Evolutionary conservation across 768 basidiomycete genomes (phyloP), one percentile per base, ranked within the genome.

Genomic region (Agaricus subrufescens): DNA sequence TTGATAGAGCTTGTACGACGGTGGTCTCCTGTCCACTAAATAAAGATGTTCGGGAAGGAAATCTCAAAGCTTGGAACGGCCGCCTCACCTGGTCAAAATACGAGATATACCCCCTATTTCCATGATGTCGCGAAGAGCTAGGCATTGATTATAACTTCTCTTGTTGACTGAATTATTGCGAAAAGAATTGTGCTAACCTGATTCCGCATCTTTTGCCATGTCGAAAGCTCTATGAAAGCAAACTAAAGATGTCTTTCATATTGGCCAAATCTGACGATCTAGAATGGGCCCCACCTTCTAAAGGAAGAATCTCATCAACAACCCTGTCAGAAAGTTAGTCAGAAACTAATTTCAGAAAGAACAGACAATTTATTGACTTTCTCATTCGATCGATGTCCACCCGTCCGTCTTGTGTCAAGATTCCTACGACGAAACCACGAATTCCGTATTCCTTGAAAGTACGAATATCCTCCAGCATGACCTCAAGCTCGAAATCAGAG

Each of bases 171-270:
- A 38, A 23, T 11, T 23, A n/a, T 40, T 15, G 40, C 12, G 14
- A 25, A 11, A 38, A 26, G 50, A 50, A 14, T 15, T 34, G 4
- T 44, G 62, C 65, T 39, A 60, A 84, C 88, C 86, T 69, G 78
- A 72, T 42, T 75, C 68, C 3, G 78, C 63, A 61, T 86, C 75
- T 48, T 67, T 66, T 12, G 82, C 79, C 86, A 92, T 83, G 61
- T 91, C 90, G 59, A 91, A 85, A 30, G 89, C 89, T 53, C 89
- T 75, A 64, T 91, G 89, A 66, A 91, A 90, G 61, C 86, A 89
- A 43, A 87, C 89, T 90, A 43, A 34, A 58, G 46, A 44, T 15
- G 10, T 19, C 3, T n/a, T 6, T 58, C 47, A 43, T 29, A 44
- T 47, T 49, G 47, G 29, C 31, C 1, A 44, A 25, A 52, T 26